Percentiles rank a stretch among this genome's conserved stretches.
phyloP scores from a whole-genome alignment of 495 filamentous ascomycete genomes.

The Lepidopterella palustris region DNA sequence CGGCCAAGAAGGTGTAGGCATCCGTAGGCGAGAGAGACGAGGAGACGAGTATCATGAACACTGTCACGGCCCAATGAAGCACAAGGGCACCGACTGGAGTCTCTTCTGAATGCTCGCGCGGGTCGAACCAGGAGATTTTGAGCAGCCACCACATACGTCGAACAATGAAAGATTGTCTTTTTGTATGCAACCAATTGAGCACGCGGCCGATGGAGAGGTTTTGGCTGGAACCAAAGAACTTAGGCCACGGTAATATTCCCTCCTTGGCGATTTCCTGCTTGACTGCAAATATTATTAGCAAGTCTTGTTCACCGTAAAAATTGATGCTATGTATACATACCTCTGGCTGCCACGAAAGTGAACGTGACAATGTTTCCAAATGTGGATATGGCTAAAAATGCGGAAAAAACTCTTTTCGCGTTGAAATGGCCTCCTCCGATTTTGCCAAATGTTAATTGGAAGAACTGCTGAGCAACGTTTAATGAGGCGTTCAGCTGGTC shows the following conservation, averaged over 20 bases:
- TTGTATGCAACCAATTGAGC: conserved; percentile 1
- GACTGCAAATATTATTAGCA: too few relatives aligned
- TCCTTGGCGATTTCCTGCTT: conserved; percentile 52
- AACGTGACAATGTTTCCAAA: conserved; percentile 48
- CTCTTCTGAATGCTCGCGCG: conserved; percentile 3
- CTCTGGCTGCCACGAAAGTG: conserved; percentile 45
- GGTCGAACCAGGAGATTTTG: not conserved
- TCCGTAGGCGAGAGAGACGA: not conserved
- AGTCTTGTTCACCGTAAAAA: too few relatives aligned
- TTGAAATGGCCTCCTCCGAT: conserved; percentile 20
- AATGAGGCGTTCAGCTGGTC: not conserved
- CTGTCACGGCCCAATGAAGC: conserved; percentile 7
- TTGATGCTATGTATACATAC: not conserved
- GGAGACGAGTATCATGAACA: conserved; percentile 14
- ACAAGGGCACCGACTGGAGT: conserved; percentile 19
- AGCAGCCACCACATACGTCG: not conserved
- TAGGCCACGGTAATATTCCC: conserved; percentile 45
- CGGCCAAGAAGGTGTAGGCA: conserved; percentile 8
- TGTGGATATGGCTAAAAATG: conserved; percentile 42
- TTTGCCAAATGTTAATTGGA: conserved; percentile 24
- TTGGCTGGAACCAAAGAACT: conserved; percentile 36
- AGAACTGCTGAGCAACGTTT: conserved; percentile 24
- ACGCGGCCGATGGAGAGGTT: conserved; percentile 8
- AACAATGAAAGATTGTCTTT: not conserved
- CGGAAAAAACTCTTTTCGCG: conserved; percentile 33